A percentile compares a stretch with the other conserved stretches of the same genome.
Evolutionary conservation across 306 rosid genomes (phyloP).

Genomic region (Amphicarpaea edgeworthii): DNA sequence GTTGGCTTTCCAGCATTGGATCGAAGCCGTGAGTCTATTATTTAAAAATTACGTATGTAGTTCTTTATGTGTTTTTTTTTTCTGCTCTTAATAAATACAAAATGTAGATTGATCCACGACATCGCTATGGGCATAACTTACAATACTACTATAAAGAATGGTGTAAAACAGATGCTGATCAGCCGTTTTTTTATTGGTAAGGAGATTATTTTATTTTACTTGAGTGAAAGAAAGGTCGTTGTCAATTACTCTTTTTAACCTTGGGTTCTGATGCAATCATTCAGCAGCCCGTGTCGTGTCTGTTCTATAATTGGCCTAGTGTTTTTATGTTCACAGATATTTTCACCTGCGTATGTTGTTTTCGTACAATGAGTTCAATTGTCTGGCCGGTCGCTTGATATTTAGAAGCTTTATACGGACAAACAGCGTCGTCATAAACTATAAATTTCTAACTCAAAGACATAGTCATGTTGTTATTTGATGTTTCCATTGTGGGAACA

Average conservation of each 20-base stretch:
- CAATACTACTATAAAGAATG: slow-evolving; percentile 25
- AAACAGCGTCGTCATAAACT: neutral
- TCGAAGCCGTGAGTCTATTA: slow-evolving; percentile 9
- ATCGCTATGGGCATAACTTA: slow-evolving; percentile 25
- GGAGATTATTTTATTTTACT: neutral
- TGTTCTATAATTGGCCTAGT: neutral
- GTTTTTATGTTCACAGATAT: neutral
- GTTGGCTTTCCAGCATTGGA: slow-evolving; percentile 30
- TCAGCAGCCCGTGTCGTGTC: neutral
- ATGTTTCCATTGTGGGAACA: slow-evolving; percentile 9
- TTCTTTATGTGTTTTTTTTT: neutral
- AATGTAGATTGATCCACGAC: slow-evolving; percentile 26
- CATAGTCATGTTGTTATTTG: neutral
- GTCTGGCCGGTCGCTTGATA: neutral
- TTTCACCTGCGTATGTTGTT: slow-evolving; percentile 7
- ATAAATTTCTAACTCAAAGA: neutral
- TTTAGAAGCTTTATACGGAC: neutral
- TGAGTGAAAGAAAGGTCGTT: neutral
- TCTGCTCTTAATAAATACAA: neutral
- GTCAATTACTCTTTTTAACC: neutral
- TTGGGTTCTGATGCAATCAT: neutral
- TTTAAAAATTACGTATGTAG: neutral
- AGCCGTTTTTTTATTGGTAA: slow-evolving; percentile 29
- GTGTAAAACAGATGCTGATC: slow-evolving; percentile 26
- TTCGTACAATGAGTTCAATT: neutral